These are phyloP conservation scores for Cercophora samala DNA, from an alignment of 495 filamentous ascomycete genomes.

Conservation along the genomic window DNA sequence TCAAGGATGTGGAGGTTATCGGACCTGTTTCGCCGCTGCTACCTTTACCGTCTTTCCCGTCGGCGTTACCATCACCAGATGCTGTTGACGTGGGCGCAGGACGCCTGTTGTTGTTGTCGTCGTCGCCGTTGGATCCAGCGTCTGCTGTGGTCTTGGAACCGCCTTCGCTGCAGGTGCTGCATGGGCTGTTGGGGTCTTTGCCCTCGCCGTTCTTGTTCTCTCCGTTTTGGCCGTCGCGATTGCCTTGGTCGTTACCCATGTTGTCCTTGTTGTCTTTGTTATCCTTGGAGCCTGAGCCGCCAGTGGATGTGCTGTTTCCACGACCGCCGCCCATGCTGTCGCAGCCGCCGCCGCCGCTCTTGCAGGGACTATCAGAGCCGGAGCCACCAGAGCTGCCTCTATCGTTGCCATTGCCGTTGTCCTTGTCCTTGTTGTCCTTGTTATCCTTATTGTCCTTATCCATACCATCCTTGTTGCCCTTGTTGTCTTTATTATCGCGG, in stretches of 20 bases:
- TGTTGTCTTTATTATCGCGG: neutral
- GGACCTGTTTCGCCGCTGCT: slow-evolving; percentile 9
- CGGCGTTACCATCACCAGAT: neutral
- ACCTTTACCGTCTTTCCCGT: slow-evolving; percentile 1
- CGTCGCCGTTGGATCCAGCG: neutral
- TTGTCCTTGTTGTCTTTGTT: neutral
- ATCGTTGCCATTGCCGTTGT: neutral
- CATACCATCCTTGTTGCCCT: neutral
- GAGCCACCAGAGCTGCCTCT: neutral
- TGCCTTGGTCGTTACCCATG: neutral
- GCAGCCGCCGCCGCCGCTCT: neutral
- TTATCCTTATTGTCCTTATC: neutral
- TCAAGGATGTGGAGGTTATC: slow-evolving; percentile 2
- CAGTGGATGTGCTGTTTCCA: neutral
- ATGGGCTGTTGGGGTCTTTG: neutral
- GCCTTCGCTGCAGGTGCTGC: slow-evolving; percentile 1
- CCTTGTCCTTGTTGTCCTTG: slow-evolving; percentile 7
- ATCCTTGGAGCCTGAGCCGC: neutral
- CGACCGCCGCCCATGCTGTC: slow-evolving; percentile 1
- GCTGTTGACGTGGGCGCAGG: neutral
- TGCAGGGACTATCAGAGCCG: neutral
- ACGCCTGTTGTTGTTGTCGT: slow-evolving; percentile 4
- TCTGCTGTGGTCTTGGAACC: neutral
- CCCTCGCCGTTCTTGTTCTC: neutral
- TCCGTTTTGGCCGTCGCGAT: neutral